These are phyloP conservation scores for Tylopilus sp. DNA, from an alignment of 768 basidiomycete genomes.

Conservation along the genomic window DNA sequence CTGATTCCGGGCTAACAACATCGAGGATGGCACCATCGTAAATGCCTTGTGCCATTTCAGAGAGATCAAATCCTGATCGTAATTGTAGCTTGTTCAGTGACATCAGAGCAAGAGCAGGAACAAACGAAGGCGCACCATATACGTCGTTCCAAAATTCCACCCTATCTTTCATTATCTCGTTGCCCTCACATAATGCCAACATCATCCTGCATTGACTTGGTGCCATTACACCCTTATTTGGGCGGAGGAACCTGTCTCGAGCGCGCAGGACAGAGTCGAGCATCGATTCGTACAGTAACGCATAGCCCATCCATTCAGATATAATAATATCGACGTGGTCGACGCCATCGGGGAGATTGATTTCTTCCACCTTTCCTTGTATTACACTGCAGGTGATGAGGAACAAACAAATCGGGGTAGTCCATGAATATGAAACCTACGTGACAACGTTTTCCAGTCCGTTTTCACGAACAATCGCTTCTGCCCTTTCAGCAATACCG, in stretches of 20 bases:
- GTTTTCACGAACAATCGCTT: slow-evolving; percentile 75
- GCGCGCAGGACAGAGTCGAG: slow-evolving; percentile 91
- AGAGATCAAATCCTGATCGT: slow-evolving; percentile 77
- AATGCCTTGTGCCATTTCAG: slow-evolving; percentile 70
- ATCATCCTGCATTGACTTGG: slow-evolving; percentile 88
- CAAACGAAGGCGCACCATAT: slow-evolving; percentile 57
- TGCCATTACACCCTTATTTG: slow-evolving; percentile 75
- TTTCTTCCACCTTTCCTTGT: slow-evolving; percentile 87
- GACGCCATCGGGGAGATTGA: slow-evolving; percentile 67
- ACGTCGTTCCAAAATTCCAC: slow-evolving; percentile 88
- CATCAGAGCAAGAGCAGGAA: neutral
- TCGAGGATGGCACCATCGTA: slow-evolving; percentile 86
- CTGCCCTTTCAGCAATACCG: slow-evolving; percentile 72
- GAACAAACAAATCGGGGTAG: neutral
- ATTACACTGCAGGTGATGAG: slow-evolving; percentile 54
- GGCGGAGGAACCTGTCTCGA: slow-evolving; percentile 78
- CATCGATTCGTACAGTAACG: slow-evolving; percentile 94
- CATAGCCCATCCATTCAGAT: slow-evolving; percentile 98
- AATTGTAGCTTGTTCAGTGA: neutral
- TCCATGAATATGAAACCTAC: slow-evolving; percentile 27
- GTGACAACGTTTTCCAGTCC: slow-evolving; percentile 70
- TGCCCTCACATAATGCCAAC: slow-evolving; percentile 77
- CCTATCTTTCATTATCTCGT: slow-evolving; percentile 73
- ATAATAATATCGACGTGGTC: slow-evolving; percentile 89
- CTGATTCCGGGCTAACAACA: slow-evolving; percentile 59